Base-by-base conservation (phyloP, 495 filamentous ascomycete genomes). In the Sabuloglossum arenarium region DNA sequence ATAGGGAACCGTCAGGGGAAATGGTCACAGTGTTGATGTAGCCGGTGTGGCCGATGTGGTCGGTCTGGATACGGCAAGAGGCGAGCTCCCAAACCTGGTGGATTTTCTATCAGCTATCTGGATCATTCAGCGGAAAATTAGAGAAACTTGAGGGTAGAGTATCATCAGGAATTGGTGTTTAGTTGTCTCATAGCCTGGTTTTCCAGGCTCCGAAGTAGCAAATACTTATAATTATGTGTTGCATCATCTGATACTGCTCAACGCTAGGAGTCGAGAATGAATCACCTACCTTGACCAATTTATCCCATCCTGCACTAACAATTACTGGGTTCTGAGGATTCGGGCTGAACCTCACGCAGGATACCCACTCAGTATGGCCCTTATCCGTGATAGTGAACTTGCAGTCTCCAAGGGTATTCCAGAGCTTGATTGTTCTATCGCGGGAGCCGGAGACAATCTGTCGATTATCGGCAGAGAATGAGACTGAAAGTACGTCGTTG, bases 1-100 rank as follows among this genome's bases (percentile, higher is more conserved):
- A 99, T 66, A 99, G 91, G 60, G 91, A 99, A 64, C 91, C 91
- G 70, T 99, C 91, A 67, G 91, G 91, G 63, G 93, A 97, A 80
- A 99, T 97, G 69, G 91, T 99, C 72, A 99, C 91, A 69, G 91
- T 93, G 85, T 99, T 99, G 81, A 99, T 99, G 80, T 99, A 97
- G 66, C 91, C 91, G 68, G 86, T 86, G 82, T 99, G 91, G 73
- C 91, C 91, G 72, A 94, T 93, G 81, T 99, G 93, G 81, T 99
- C 91, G 67, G 91, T 99, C 77, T 99, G 91, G 69, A 99, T 84
- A 70, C 90, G 86, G 87, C 91, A 99, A 67, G 85, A 87, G 63
- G 89, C 89, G 67, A 99, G 87, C 75, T 99, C 91, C 91, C 91
- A 99, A 67, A 99, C 91, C 91, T 98, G 61, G 45, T 56, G 43